Conservation (phyloP, 495 filamentous ascomycete species). For the Penicillium paxilli region DNA sequence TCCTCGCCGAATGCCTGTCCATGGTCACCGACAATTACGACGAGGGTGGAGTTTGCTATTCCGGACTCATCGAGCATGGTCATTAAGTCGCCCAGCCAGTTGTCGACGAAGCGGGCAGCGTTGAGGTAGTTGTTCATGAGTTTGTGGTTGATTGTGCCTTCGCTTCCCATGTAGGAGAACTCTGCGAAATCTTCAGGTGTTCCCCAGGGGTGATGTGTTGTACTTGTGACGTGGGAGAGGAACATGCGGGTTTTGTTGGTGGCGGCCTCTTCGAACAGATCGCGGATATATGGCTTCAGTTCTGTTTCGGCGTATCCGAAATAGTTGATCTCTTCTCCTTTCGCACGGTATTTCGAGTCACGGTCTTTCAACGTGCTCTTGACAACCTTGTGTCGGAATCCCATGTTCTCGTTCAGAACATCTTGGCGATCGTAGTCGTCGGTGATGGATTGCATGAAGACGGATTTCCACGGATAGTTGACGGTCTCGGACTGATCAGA, state of each 20-base stretch:
- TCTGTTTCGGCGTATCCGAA: conserved; percentile 49
- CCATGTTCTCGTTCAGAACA: conserved; percentile 37
- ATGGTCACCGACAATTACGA: conserved; percentile 51
- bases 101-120: conserved; percentile 41
- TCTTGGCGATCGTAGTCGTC: conserved; percentile 45
- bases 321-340: conserved; percentile 42
- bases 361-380: conserved; percentile 30
- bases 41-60: conserved; percentile 49
- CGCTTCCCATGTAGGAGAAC: conserved; percentile 33
- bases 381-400: conserved; percentile 37
- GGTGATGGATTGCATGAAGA: conserved; percentile 49
- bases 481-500: conserved; percentile 14
- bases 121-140: conserved; percentile 45
- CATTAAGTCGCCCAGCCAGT: conserved; percentile 47
- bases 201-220: conserved; percentile 47
- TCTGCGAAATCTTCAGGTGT: conserved; percentile 34
- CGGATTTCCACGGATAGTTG: conserved; percentile 39
- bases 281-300: conserved; percentile 40
- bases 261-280: conserved; percentile 41
- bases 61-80: conserved; percentile 47
- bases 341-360: conserved; percentile 28
- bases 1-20: conserved; percentile 44
- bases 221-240: conserved; percentile 47
- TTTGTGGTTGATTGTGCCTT: conserved; percentile 28
- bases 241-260: conserved; percentile 45